Conservation (phyloP, 257 asterid species). For the Fraxinus cuspidata region DNA sequence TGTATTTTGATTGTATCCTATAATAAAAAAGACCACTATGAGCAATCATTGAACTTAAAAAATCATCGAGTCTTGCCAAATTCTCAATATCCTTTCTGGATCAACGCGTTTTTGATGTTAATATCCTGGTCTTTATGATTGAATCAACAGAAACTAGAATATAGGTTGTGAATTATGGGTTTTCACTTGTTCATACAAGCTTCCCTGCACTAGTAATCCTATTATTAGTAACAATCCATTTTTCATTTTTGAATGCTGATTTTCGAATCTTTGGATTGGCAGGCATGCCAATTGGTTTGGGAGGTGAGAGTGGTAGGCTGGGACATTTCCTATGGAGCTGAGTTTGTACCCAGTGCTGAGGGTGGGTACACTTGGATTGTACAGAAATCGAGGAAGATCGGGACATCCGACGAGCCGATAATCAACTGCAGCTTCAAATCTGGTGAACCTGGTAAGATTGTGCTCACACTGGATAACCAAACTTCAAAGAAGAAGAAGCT, state of each 20-base stretch:
- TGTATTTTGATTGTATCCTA: no score
- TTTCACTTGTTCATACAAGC: neutral
- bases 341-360: slow-evolving; percentile 49
- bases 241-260: neutral
- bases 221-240: neutral
- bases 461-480: slow-evolving; percentile 50
- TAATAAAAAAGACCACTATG: no score
- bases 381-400: slow-evolving; percentile 48
- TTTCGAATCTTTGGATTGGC: slow-evolving; percentile 8
- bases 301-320: slow-evolving; percentile 55
- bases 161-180: neutral
- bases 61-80: neutral
- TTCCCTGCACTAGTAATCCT: neutral
- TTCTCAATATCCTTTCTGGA: neutral
- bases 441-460: slow-evolving; percentile 47
- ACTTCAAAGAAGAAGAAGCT: slow-evolving; percentile 57
- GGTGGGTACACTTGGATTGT: slow-evolving; percentile 53
- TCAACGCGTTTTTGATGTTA: no score
- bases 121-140: neutral
- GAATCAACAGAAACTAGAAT: neutral
- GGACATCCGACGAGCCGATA: slow-evolving; percentile 39
- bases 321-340: slow-evolving; percentile 54
- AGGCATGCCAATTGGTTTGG: slow-evolving; percentile 44
- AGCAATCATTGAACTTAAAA: no score
- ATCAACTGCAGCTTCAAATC: slow-evolving; percentile 41